Percentiles rank a stretch among this genome's conserved stretches.
These are phyloP conservation scores for Annulohypoxylon bovei DNA, from an alignment of 495 filamentous ascomycete genomes.

Conservation along the genomic window DNA sequence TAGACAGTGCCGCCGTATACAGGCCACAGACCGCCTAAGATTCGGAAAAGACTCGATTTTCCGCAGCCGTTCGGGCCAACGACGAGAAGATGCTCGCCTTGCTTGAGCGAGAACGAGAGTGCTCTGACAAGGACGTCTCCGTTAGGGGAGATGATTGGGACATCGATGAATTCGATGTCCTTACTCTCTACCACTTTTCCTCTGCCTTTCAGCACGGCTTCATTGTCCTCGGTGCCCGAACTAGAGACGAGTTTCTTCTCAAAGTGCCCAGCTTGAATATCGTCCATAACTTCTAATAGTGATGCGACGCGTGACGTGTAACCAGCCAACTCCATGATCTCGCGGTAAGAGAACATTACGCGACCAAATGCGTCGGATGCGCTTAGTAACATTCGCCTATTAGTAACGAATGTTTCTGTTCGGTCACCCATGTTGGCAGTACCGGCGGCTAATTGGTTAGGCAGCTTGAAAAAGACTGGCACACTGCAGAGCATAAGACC, in stretches of 20 bases:
- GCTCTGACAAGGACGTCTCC: constrained; percentile 87
- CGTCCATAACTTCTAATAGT: constrained; percentile 92
- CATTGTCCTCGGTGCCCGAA: constrained; percentile 78
- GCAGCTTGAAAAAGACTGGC: constrained; percentile 94
- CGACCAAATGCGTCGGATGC: constrained; percentile 96
- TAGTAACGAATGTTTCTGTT: constrained; percentile 96
- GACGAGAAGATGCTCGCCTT: constrained; percentile 90
- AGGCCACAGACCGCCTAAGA: constrained; percentile 97
- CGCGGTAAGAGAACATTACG: constrained; percentile 98
- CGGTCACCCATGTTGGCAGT: constrained; percentile 84
- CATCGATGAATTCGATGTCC: constrained; percentile 86
- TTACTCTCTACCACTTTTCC: constrained; percentile 79
- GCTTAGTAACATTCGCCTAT: constrained; percentile 86
- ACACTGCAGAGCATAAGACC: constrained; percentile 94
- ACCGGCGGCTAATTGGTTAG: constrained; percentile 66
- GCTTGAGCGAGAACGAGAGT: constrained; percentile 85
- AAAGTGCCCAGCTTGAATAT: constrained; percentile 86
- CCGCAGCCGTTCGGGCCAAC: constrained; percentile 97
- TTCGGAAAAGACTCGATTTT: constrained; percentile 94
- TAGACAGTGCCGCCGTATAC: constrained; percentile 93
- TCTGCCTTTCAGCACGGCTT: constrained; percentile 79
- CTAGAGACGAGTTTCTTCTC: constrained; percentile 96
- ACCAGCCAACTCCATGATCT: constrained; percentile 92
- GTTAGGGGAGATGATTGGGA: constrained; percentile 98
- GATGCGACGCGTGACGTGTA: constrained; percentile 93